Evolutionary conservation across 768 basidiomycete species (phyloP), one percentile per base, ranked within the genome.

Genomic region (Pulveroboletus sp.): DNA sequence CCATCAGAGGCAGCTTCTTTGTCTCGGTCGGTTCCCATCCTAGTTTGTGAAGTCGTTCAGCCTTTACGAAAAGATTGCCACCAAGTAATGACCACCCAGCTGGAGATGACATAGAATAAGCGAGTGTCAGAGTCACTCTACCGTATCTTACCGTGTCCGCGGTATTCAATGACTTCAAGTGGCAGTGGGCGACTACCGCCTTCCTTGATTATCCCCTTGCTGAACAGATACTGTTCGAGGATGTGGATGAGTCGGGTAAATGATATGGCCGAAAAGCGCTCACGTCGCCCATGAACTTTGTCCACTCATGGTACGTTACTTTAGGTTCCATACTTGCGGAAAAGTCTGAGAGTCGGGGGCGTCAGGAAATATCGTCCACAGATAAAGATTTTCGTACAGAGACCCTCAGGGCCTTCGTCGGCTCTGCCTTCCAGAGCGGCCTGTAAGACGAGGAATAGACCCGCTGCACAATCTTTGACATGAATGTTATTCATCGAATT

Each of bases 61-160:
- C 51, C 24, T 61, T 66, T n/a, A 62, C 68, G 38, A 68, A 66
- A 9, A 61, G 60, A 48, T 71, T 76, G 5, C 72, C 67, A 3
- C 71, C 74, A 13, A 75, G 47, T 13, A 73, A 51, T 10, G 65
- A 71, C 75, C 72, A 76, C 9, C 69, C 72, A 33, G 62, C 75
- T 75, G 29, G 16, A 23, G 12, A 25, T 5, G 48, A 24, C 21
- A 16, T n/a, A n/a, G n/a, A n/a, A n/a, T n/a, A n/a, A n/a, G n/a
- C n/a, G n/a, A n/a, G n/a, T n/a, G n/a, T n/a, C n/a, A n/a, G n/a
- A n/a, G n/a, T n/a, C n/a, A n/a, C n/a, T n/a, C n/a, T n/a, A n/a
- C n/a, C n/a, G n/a, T n/a, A 12, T 61, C 74, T 57, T 52, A 75
- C 75, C 64, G 40, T 72, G 59, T 1, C 73, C 72, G 21, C 70